Evolutionary conservation across 257 asterid genomes (phyloP), one percentile per base, ranked within the genome.

Genomic region (Nicotiana tabacum): DNA sequence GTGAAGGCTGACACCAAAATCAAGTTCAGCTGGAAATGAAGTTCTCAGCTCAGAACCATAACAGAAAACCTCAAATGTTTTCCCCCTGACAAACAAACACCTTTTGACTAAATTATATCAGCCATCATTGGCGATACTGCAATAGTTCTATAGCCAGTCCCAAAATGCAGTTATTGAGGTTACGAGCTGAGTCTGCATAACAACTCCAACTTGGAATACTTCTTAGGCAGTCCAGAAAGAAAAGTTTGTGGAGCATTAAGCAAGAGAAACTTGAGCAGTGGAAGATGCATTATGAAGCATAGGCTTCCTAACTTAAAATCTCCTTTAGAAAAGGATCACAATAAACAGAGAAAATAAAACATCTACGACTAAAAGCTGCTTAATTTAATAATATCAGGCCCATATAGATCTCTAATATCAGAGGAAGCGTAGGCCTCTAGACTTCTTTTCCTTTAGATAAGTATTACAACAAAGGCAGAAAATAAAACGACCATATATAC

Each of bases 191-290:
- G 43, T 74, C 37, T 27, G 27, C 27, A 48, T 76, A 48, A 27
- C 13, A 24, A 33, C 51, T 24, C 60, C 39, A 48, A 48, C 48
- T 74, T 74, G 79, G 39, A 6, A 74, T 11, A 74, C 39, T 74
- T 74, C 27, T 74, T 48, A 24, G 24, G 10, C 39, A 46, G 62
- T 74, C 15, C 0, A 74, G 35, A 70, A 43, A 70, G 13, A 74
- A 13, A 74, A 48, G 16, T 13, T 48, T 13, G 9, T 16, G 65
- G 46, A 51, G 46, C 80, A 76, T 51, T 76, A 53, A 53, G 80
- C 80, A 76, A 51, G 29, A 76, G 80, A 53, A 76, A 76, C 80
- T 76, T 76, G 16, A 15, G 80, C 48, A 29, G 43, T 76, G 46
- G 51, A 53, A 53, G 7, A 74, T 27, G 27, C 1, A 51, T 27